Conservation (phyloP, 1,284 basidiomycete genomes). For the Pseudozyma sp. region DNA sequence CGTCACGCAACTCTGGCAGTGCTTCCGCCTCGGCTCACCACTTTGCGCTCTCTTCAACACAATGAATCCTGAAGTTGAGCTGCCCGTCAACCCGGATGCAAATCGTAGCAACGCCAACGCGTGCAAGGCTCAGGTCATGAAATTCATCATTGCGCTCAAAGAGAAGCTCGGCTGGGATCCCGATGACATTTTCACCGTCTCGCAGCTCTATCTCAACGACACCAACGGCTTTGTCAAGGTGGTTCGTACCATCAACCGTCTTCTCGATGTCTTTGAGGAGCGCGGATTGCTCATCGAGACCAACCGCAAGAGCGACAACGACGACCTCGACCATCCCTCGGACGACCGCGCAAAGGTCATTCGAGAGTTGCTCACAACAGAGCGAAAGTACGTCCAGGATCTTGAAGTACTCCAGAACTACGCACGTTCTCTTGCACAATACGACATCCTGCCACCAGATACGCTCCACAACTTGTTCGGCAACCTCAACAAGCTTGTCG, state of each 20-base stretch:
- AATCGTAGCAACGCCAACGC: constrained; percentile 79
- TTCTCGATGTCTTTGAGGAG: constrained; percentile 83
- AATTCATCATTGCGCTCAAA: constrained; percentile 73
- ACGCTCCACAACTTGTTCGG: constrained; percentile 96
- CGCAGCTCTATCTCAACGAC: constrained; percentile 82
- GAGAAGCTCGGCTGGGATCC: constrained; percentile 71
- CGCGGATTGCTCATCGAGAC: constrained; percentile 77
- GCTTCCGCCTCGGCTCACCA: constrained; percentile 90
- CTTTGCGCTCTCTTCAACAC: constrained; percentile 96
- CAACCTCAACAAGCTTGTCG: constrained; percentile 92
- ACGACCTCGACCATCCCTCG: constrained; percentile 61
- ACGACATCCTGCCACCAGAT: constrained; percentile 88
- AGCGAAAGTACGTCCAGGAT: constrained; percentile 97
- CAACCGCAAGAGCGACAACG: constrained; percentile 69
- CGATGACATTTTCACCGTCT: constrained; percentile 75
- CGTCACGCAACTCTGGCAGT: constrained; percentile 92
- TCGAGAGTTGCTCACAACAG: constrained; percentile 89
- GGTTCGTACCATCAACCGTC: constrained; percentile 87
- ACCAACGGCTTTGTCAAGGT: constrained; percentile 95
- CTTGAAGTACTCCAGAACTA: constrained; percentile 84
- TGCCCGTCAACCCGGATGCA: constrained; percentile 72
- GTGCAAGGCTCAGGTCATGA: constrained; percentile 73
- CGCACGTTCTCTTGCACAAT: constrained; percentile 75
- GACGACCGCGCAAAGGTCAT: constrained; percentile 82
- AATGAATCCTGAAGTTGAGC: constrained; percentile 76